Percentiles rank a stretch among this genome's conserved stretches.
Conservation (phyloP, 2,329 filamentous ascomycete species). For the Monosporascus sp. region DNA sequence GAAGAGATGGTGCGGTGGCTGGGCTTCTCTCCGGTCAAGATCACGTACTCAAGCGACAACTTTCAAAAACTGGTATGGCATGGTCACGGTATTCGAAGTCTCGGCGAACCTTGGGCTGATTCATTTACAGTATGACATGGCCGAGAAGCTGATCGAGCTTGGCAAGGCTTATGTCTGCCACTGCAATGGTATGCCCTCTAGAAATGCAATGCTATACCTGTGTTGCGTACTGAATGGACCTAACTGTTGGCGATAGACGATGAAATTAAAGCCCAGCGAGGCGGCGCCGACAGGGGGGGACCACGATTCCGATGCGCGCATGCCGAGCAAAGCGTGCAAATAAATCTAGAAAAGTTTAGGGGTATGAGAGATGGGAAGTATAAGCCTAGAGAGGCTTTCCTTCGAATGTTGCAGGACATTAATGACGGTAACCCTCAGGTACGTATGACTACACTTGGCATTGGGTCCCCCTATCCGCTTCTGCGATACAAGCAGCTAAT, state of each 20-base stretch:
- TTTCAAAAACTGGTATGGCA: slow-evolving; percentile 61
- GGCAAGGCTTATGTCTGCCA: slow-evolving; percentile 81
- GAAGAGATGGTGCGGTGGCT: slow-evolving; percentile 84
- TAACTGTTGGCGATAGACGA: slow-evolving; percentile 43
- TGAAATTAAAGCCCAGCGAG: slow-evolving; percentile 82
- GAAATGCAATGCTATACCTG: not conserved
- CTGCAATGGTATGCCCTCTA: slow-evolving; percentile 52
- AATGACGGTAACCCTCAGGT: slow-evolving; percentile 75
- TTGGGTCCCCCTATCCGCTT: not conserved
- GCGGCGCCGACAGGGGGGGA: slow-evolving; percentile 64
- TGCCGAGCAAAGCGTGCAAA: slow-evolving; percentile 67
- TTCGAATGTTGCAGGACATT: slow-evolving; percentile 92
- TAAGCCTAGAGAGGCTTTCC: slow-evolving; percentile 72
- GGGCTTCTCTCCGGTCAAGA: slow-evolving; percentile 69
- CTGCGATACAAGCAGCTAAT: too few relatives aligned
- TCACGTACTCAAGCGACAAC: slow-evolving; percentile 88
- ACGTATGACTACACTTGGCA: slow-evolving; percentile 39
- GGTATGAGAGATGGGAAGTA: slow-evolving; percentile 92
- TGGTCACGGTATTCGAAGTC: too few relatives aligned
- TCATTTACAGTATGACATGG: slow-evolving; percentile 63
- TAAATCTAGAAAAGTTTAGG: slow-evolving; percentile 77
- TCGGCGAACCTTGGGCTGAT: not conserved
- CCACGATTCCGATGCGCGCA: slow-evolving; percentile 77
- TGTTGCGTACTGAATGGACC: not conserved
- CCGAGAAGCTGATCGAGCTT: slow-evolving; percentile 73